These are phyloP conservation scores for Leucosporidium yakuticum DNA, from an alignment of 768 basidiomycete species.

Conservation along the genomic window DNA sequence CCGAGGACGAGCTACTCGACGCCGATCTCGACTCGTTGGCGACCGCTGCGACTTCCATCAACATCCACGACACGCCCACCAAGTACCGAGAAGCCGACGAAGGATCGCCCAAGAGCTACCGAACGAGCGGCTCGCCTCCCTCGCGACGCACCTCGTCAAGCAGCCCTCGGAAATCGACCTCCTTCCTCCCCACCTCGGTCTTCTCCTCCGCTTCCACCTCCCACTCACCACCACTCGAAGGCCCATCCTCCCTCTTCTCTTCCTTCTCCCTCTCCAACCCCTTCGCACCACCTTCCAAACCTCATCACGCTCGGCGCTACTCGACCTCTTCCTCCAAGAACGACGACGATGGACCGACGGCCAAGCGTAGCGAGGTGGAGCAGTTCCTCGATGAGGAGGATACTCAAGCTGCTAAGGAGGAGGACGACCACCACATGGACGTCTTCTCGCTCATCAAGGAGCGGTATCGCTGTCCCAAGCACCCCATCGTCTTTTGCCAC, in stretches of 20 bases:
- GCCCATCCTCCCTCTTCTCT: constrained; percentile 12
- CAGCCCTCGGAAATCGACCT: not conserved
- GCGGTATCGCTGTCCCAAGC: constrained; percentile 59
- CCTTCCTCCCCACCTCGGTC: not conserved
- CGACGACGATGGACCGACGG: not conserved
- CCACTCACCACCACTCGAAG: not conserved
- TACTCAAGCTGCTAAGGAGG: constrained; percentile 10
- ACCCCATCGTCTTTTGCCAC: constrained; percentile 92
- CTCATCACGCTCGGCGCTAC: not conserved
- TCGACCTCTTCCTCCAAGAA: not conserved
- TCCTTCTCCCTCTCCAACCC: constrained; percentile 25
- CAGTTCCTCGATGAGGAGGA: constrained; percentile 17
- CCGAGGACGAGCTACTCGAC: constrained; percentile 13
- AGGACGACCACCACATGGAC: constrained; percentile 25
- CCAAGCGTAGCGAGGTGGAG: constrained; percentile 4
- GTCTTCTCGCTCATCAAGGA: constrained; percentile 26
- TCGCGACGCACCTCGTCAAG: not conserved
- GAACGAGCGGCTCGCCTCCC: not conserved
- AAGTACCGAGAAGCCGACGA: not conserved
- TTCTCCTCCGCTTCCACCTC: constrained; percentile 2
- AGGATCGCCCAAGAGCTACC: not conserved
- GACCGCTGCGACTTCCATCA: not conserved
- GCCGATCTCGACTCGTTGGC: constrained; percentile 1
- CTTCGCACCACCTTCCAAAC: constrained; percentile 7
- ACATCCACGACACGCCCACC: not conserved